phyloP scores from a whole-genome alignment of 1,139 yeast genomes.

The Arxiozyma slooffiae region DNA sequence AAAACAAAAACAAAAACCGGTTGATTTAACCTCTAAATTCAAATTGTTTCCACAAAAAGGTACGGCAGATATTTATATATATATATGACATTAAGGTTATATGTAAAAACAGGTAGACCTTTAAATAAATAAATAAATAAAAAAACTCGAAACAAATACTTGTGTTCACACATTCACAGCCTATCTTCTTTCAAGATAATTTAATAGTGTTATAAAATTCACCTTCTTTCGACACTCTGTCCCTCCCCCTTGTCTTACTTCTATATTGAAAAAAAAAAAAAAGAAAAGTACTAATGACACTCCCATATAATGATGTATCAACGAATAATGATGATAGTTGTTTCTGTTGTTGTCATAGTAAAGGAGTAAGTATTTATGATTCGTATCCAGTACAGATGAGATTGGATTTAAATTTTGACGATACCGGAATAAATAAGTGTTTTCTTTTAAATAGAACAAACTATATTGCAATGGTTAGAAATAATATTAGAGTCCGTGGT shows the following conservation, averaged over 20 bases:
- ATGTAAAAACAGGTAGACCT: neutral
- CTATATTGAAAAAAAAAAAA: neutral
- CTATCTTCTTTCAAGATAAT: too few species aligned
- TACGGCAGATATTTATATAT: too few species aligned
- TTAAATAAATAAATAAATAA: neutral
- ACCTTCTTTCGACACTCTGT: too few species aligned
- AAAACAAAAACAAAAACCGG: too few species aligned
- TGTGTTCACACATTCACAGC: neutral
- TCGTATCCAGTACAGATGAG: conserved; percentile 72
- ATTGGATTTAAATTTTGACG: neutral
- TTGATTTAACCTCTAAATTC: neutral
- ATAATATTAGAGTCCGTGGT: conserved; percentile 37
- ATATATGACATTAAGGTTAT: too few species aligned
- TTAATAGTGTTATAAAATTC: too few species aligned
- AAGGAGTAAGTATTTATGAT: conserved; percentile 79
- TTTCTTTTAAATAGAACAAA: conserved; percentile 85
- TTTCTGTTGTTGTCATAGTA: conserved; percentile 73
- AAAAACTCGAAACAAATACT: neutral
- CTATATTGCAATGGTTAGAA: conserved; percentile 75
- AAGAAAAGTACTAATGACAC: conserved; percentile 2
- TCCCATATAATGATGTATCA: conserved; percentile 11
- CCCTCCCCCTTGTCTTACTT: too few species aligned
- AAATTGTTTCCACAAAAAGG: too few species aligned
- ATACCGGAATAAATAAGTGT: conserved; percentile 45
- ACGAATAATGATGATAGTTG: conserved; percentile 90